phyloP scores from a whole-genome alignment of 768 basidiomycete genomes.

The Leccinum arenicola region DNA sequence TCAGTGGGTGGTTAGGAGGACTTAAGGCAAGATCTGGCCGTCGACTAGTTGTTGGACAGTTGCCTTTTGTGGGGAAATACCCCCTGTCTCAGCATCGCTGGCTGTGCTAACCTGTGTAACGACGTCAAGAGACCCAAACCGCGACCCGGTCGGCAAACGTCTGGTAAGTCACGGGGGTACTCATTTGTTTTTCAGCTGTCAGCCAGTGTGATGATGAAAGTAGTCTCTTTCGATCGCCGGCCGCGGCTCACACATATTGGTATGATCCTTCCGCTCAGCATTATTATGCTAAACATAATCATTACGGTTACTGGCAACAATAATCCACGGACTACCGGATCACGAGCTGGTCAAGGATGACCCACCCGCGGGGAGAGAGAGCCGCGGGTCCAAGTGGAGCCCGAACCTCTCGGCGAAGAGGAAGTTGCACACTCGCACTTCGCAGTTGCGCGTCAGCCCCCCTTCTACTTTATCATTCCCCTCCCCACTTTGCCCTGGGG shows the following conservation, averaged over 20 bases:
- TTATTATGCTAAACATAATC: background rate
- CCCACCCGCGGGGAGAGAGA: background rate
- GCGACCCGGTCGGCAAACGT: background rate
- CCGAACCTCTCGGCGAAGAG: background rate
- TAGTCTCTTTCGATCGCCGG: background rate
- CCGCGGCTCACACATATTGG: background rate
- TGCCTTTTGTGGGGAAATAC: slow-evolving; percentile 5
- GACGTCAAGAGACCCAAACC: background rate
- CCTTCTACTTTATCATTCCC: background rate
- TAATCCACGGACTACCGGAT: background rate
- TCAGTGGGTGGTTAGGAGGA: no score
- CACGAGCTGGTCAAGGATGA: background rate
- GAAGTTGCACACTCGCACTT: background rate
- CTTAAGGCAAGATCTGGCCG: background rate
- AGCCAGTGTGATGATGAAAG: background rate
- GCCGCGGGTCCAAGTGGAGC: background rate
- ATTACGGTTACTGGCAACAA: background rate
- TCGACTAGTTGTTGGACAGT: no score
- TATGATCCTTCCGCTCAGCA: background rate
- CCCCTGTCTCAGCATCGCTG: slow-evolving; percentile 4
- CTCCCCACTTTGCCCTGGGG: background rate
- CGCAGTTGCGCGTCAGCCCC: background rate
- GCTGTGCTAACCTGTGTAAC: background rate
- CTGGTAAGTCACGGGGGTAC: background rate
- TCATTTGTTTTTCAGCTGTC: background rate